phyloP scores from a whole-genome alignment of 1,284 basidiomycete genomes.

The Naganishia sp. region DNA sequence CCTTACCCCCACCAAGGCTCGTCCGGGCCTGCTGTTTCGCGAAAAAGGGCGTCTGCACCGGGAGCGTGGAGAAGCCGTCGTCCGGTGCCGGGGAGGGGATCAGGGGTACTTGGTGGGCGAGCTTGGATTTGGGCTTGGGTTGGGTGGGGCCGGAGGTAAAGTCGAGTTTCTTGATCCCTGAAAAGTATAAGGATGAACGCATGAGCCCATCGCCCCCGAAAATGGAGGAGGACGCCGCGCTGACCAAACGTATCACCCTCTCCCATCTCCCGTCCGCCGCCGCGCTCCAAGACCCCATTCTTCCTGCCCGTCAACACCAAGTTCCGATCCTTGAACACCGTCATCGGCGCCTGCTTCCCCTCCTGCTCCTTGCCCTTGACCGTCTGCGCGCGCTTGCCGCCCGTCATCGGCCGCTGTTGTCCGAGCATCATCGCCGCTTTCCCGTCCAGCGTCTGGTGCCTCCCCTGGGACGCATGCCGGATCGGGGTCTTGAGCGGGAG shows the following conservation, averaged over 20 bases:
- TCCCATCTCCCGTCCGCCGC: neutral
- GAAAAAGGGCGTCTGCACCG: neutral
- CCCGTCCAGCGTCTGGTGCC: constrained; percentile 11
- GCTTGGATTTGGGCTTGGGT: constrained; percentile 8
- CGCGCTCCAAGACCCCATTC: constrained; percentile 13
- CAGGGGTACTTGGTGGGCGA: constrained; percentile 25
- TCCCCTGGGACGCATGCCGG: constrained; percentile 3
- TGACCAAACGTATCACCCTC: constrained; percentile 20
- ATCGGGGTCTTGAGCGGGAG: constrained; percentile 26
- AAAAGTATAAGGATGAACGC: neutral
- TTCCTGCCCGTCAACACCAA: constrained; percentile 27
- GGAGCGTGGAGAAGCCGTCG: constrained; percentile 21
- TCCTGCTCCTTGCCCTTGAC: constrained; percentile 19
- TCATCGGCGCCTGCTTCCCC: constrained; percentile 10
- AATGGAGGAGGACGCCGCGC: neutral
- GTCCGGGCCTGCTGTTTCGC: constrained; percentile 15
- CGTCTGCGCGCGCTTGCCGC: constrained; percentile 8
- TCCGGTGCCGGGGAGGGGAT: constrained; percentile 9
- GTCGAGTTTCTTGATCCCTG: constrained; percentile 26
- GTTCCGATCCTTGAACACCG: constrained; percentile 26
- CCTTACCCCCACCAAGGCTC: neutral
- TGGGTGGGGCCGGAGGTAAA: constrained; percentile 6
- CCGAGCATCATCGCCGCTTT: neutral
- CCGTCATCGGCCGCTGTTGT: constrained; percentile 11
- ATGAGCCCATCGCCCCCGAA: neutral